Percentiles rank a stretch among this genome's conserved stretches.
phyloP scores from a whole-genome alignment of 2,329 filamentous ascomycete genomes.

The Trichoderma sp. region DNA sequence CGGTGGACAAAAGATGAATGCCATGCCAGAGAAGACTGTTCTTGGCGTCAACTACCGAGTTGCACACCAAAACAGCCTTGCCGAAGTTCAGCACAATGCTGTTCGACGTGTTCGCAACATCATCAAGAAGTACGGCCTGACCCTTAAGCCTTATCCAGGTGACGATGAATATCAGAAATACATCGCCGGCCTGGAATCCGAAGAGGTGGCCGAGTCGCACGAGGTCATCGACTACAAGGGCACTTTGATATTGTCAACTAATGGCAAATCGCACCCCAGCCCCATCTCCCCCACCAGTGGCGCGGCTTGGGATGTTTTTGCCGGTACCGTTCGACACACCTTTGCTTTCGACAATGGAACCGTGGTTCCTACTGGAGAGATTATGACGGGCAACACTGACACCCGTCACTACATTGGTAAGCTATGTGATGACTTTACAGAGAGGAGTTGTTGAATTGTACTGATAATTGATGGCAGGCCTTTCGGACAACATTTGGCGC shows the following conservation, averaged over 20 bases:
- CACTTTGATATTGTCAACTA: conserved; percentile 38
- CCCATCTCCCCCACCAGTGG: conserved; percentile 55
- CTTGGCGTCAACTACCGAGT: conserved; percentile 61
- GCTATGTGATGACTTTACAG: not conserved
- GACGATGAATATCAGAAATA: conserved; percentile 36
- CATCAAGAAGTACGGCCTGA: conserved; percentile 56
- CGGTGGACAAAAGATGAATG: conserved; percentile 66
- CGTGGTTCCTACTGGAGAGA: conserved; percentile 51
- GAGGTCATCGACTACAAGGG: conserved; percentile 34
- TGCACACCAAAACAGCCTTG: conserved; percentile 53
- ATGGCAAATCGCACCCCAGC: conserved; percentile 47
- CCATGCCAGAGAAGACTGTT: conserved; percentile 59
- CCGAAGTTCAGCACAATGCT: conserved; percentile 51
- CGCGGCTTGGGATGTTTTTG: conserved; percentile 46
- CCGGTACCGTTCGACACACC: conserved; percentile 48
- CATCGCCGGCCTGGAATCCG: conserved; percentile 6
- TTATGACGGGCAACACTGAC: conserved; percentile 46
- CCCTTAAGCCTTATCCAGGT: conserved; percentile 52
- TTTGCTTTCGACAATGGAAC: conserved; percentile 47
- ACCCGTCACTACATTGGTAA: conserved; percentile 42
- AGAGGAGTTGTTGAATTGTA: conserved; percentile 5
- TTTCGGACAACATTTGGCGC: conserved; percentile 34
- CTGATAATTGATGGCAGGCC: conserved; percentile 27
- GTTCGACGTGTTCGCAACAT: conserved; percentile 47
- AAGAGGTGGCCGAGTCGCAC: not conserved